These are phyloP conservation scores for Citeromyces hawaiiensis DNA, from an alignment of 1,139 yeast species.

Conservation along the genomic window DNA sequence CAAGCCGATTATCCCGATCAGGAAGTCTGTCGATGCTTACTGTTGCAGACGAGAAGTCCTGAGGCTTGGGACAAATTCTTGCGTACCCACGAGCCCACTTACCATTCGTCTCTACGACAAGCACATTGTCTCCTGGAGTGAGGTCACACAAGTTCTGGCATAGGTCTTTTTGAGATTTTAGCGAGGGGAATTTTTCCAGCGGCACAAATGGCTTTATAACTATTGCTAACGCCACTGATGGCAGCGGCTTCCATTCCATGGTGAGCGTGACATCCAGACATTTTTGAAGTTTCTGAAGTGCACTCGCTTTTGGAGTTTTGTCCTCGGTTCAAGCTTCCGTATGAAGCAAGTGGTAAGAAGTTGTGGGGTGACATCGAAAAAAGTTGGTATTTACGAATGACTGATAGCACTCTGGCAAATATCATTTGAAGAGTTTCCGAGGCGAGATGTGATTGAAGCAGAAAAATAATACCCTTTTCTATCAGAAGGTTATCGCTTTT, in stretches of 20 bases:
- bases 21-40: constrained; percentile 53
- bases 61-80: constrained; percentile 49
- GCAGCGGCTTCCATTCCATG: constrained; percentile 29
- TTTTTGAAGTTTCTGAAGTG: neutral
- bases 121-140: constrained; percentile 74
- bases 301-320: no score
- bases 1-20: constrained; percentile 33
- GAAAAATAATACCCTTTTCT: no score
- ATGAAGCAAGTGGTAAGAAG: no score
- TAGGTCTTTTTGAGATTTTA: neutral
- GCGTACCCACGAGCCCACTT: constrained; percentile 78
- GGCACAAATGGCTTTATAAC: constrained; percentile 52
- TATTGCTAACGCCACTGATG: constrained; percentile 30
- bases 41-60: constrained; percentile 50
- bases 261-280: neutral
- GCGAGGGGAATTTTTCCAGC: constrained; percentile 20
- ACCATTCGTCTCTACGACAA: constrained; percentile 54
- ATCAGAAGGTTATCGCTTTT: no score
- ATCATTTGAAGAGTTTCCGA: no score
- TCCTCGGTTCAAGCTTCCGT: no score
- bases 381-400: no score
- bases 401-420: no score
- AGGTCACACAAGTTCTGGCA: constrained; percentile 13
- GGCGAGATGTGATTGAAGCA: no score
- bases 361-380: no score